Conservation (phyloP, 768 basidiomycete species). For the Rossbeevera mucosa region DNA sequence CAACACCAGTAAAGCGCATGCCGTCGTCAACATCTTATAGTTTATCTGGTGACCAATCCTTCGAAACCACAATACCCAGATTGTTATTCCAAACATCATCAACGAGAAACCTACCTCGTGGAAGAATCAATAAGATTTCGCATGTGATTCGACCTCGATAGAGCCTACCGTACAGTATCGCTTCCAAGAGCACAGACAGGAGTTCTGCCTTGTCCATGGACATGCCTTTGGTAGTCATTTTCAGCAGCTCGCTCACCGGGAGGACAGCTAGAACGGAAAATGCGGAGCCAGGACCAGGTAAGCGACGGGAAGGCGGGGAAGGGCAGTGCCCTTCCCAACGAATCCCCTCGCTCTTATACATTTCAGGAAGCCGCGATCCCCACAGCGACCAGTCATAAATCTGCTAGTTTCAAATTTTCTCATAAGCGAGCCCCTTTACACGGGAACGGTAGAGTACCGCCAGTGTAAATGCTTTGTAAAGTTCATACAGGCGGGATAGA, state of each 20-base stretch:
- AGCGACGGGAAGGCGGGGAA: background rate
- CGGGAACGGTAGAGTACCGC: background rate
- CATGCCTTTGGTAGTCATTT: background rate
- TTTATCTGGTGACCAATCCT: constrained; percentile 13
- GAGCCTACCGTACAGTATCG: constrained; percentile 17
- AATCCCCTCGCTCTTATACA: background rate
- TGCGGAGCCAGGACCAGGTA: background rate
- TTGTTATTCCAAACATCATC: constrained; percentile 31
- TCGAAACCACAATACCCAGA: constrained; percentile 20
- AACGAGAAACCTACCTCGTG: constrained; percentile 30
- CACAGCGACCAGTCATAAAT: background rate
- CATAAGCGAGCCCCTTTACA: background rate
- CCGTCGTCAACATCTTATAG: constrained; percentile 17
- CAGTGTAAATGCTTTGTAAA: background rate
- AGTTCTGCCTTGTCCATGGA: background rate
- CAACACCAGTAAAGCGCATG: constrained; percentile 25
- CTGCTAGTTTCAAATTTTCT: background rate
- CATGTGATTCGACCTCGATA: background rate
- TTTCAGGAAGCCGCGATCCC: background rate
- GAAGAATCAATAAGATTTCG: background rate
- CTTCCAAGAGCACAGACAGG: constrained; percentile 12
- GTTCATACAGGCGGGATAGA: background rate
- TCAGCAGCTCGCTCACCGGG: background rate
- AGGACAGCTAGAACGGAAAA: background rate
- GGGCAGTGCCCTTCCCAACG: background rate